A percentile compares a stretch with the other conserved stretches of the same genome.
Evolutionary conservation across 495 filamentous ascomycete species (phyloP).

Genomic region (Aspergillus heteromorphus): DNA sequence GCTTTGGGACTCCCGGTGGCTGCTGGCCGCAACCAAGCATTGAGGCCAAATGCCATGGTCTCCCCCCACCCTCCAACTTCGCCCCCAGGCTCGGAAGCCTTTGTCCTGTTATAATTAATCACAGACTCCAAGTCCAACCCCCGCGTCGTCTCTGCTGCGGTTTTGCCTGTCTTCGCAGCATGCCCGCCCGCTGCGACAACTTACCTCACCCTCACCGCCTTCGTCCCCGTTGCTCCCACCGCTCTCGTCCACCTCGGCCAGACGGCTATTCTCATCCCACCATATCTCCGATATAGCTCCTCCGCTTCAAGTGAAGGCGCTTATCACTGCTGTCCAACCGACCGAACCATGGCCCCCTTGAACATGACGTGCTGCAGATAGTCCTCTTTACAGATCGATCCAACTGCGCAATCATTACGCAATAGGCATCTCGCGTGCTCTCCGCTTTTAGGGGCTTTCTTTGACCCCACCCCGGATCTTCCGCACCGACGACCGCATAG

Average conservation of each 20-base stretch:
- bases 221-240: background rate
- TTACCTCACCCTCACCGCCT: background rate
- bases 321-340: background rate
- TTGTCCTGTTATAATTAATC: background rate
- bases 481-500: background rate
- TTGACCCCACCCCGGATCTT: too few relatives aligned
- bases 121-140: background rate
- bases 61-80: too few relatives aligned
- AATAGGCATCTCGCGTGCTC: background rate
- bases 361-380: background rate
- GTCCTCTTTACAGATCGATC: background rate
- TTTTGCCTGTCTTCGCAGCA: background rate
- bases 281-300: background rate
- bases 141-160: background rate
- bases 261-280: background rate
- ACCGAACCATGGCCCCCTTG: background rate
- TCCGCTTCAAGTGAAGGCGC: background rate
- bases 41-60: background rate
- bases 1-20: background rate
- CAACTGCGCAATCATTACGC: background rate
- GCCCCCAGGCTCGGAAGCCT: too few relatives aligned
- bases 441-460: background rate
- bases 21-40: background rate
- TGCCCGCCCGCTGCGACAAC: background rate
- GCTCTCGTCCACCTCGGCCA: background rate